Conservation (phyloP, 2,329 filamentous ascomycete species). For the Penicillium hesseltinei region DNA sequence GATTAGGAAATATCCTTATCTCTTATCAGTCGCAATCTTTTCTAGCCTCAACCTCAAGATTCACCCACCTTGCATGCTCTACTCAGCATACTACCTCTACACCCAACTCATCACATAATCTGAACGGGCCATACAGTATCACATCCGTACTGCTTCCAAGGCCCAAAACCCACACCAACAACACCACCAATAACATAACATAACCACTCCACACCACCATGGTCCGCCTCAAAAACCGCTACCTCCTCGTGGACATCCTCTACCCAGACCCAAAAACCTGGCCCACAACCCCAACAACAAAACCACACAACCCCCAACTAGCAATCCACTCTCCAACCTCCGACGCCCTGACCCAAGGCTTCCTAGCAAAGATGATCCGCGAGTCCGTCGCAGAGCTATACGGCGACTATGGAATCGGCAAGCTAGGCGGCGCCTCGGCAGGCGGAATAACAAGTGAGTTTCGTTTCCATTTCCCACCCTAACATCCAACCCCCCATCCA, state of each 20-base stretch:
- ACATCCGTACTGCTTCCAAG: neutral
- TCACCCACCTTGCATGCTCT: neutral
- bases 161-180: neutral
- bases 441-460: conserved; percentile 65
- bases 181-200: neutral
- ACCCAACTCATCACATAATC: neutral
- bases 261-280: conserved; percentile 62
- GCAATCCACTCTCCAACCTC: conserved; percentile 77
- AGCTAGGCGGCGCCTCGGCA: conserved; percentile 61
- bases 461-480: neutral
- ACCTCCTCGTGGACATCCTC: conserved; percentile 89
- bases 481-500: neutral
- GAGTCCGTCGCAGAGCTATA: conserved; percentile 70
- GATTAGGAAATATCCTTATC: conserved; percentile 16
- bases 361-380: conserved; percentile 68
- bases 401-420: conserved; percentile 76
- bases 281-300: conserved; percentile 31
- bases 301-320: conserved; percentile 53
- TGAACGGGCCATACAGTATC: no score
- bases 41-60: conserved; percentile 2
- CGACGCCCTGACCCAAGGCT: conserved; percentile 64
- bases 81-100: neutral
- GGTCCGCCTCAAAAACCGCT: conserved; percentile 96
- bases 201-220: conserved; percentile 50
- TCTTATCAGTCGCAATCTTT: conserved; percentile 13